Base-by-base conservation (phyloP, 495 filamentous ascomycete genomes). In the Extremus antarcticus region DNA sequence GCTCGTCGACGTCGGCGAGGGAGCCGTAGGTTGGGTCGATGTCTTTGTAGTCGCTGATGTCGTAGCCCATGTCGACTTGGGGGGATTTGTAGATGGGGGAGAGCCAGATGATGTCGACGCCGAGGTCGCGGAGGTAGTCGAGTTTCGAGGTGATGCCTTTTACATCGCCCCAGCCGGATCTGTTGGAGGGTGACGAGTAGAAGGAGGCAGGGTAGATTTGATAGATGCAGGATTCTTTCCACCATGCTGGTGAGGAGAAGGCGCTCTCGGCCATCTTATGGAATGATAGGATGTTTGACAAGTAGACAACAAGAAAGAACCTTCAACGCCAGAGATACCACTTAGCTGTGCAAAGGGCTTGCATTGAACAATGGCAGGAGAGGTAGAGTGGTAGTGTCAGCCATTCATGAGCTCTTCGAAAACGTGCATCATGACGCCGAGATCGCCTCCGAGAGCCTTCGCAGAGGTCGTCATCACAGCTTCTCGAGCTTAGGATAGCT, bases 1-100 rank as follows among this genome's bases (percentile, higher is more conserved):
- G 67, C 0, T 64, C 53, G 48, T 83, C 78, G 19, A 80, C 68
- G 64, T 83, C 79, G 20, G 68, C 63, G 2, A 79, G 67, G 1
- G 76, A 78, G 10, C 79, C 79, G 55, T 82, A 83, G 1, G 69
- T 68, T 0, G 73, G 71, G 51, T 77, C 70, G 20, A 80, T 72
- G 16, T 68, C 57, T 25, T 64, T 61, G 53, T 66, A 65, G 48
- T 71, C 66, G 21, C 58, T 59, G 41, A 71, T 70, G 45, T 72
- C 70, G 54, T 72, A 72, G 32, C 70, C 70, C 70, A 72, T 72
- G 51, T 72, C 70, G 4, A 60, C 61, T 48, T 71, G 67, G 19
- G 70, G 70, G 40, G 67, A 70, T 41, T 68, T 71, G 50, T 63
- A 71, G 23, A 72, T 70, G 20, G 70, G 70, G 2, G 67, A 70